Evolutionary conservation across 768 basidiomycete species (phyloP).

Genomic region (Hortiboletus campestris): DNA sequence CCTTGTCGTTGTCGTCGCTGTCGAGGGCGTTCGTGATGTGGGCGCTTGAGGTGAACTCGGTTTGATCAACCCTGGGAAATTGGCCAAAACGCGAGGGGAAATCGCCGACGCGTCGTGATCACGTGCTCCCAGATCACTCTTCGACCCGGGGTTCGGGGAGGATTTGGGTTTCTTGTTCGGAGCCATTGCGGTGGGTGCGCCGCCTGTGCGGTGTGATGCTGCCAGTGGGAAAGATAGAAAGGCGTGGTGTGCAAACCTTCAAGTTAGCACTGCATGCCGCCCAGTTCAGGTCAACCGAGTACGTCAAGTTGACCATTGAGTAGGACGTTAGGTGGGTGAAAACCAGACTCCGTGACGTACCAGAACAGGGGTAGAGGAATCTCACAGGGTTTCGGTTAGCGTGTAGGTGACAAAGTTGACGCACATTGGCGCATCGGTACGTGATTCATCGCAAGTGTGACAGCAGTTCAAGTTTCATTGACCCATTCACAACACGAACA

Average conservation of each 20-base stretch:
- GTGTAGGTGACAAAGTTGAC: no score
- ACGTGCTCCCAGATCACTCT: constrained; percentile 15
- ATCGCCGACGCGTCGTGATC: constrained; percentile 26
- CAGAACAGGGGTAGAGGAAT: no score
- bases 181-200: constrained; percentile 2
- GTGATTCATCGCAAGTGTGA: no score
- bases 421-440: no score
- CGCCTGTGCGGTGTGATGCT: not conserved
- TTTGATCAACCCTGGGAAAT: constrained; percentile 33
- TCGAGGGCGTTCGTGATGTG: not conserved
- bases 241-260: not conserved
- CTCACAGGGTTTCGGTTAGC: no score
- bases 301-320: constrained; percentile 9
- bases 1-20: constrained; percentile 1
- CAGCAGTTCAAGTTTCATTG: no score
- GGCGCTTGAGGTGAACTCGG: not conserved
- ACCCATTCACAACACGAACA: no score
- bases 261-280: no score
- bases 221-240: not conserved
- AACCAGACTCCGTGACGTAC: no score
- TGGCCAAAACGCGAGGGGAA: constrained; percentile 21
- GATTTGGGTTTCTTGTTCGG: not conserved
- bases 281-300: constrained; percentile 16
- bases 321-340: no score
- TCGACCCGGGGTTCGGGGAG: not conserved